Evolutionary conservation across 768 basidiomycete genomes (phyloP).

Genomic region (Vararia minispora): DNA sequence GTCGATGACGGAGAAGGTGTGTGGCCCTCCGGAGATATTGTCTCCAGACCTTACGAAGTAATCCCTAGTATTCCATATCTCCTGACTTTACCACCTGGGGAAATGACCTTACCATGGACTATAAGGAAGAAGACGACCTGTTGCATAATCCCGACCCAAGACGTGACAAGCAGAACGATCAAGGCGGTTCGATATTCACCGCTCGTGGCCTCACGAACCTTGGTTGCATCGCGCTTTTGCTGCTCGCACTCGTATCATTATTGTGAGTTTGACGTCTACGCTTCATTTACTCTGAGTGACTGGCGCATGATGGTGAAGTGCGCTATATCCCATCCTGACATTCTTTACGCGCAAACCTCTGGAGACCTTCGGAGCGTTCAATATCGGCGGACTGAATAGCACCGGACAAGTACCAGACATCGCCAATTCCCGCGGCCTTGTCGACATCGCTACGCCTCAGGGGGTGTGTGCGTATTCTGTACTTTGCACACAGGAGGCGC

Average conservation of each 20-base stretch:
- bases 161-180: slow-evolving; percentile 21
- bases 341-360: slow-evolving; percentile 5
- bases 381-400: slow-evolving; percentile 35
- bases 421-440: slow-evolving; percentile 23
- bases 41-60: too few species aligned
- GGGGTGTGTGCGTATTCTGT: too few species aligned
- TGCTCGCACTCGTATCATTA: slow-evolving; percentile 3
- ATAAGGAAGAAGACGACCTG: slow-evolving; percentile 20
- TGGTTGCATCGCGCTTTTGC: slow-evolving; percentile 20
- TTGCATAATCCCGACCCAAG: slow-evolving; percentile 23
- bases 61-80: slow-evolving; percentile 14
- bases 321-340: slow-evolving; percentile 14
- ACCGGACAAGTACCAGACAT: slow-evolving; percentile 31
- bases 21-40: too few species aligned
- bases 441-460: slow-evolving; percentile 34
- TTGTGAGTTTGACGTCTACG: slow-evolving; percentile 12
- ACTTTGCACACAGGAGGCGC: slow-evolving; percentile 16
- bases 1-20: too few species aligned
- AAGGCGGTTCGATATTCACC: slow-evolving; percentile 26
- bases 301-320: slow-evolving; percentile 3
- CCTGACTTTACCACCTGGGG: slow-evolving; percentile 23
- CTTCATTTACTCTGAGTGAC: not conserved
- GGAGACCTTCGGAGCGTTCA: slow-evolving; percentile 21
- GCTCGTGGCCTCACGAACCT: slow-evolving; percentile 30
- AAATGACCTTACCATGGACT: slow-evolving; percentile 11